phyloP scores from a whole-genome alignment of 129 eudicot species.

The Tagetes erecta region DNA sequence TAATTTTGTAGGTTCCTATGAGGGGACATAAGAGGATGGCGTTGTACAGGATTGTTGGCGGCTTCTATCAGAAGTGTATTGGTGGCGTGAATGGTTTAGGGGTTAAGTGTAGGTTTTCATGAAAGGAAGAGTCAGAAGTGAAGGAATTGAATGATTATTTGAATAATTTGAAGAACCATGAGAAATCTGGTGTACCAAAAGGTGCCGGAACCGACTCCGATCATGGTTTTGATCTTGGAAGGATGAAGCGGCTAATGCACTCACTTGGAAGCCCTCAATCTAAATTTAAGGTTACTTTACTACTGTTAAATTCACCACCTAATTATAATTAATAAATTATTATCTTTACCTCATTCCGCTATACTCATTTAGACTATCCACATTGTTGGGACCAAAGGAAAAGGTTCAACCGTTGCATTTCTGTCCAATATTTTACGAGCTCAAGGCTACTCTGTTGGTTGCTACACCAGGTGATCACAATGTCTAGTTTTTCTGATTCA shows the following conservation, averaged over 20 bases:
- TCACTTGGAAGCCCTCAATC: constrained; percentile 84
- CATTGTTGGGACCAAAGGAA: constrained; percentile 97
- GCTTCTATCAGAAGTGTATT: constrained; percentile 3
- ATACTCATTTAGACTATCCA: constrained; percentile 81
- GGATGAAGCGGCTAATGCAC: constrained; percentile 77
- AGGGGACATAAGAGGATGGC: constrained; percentile 17
- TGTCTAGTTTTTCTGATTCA: neutral
- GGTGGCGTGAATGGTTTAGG: constrained; percentile 14
- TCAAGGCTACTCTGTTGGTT: constrained; percentile 84
- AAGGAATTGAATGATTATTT: constrained; percentile 60
- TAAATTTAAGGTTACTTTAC: constrained; percentile 85
- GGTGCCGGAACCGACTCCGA: constrained; percentile 90
- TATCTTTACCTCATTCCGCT: too few species aligned
- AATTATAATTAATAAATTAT: too few species aligned
- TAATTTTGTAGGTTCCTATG: neutral
- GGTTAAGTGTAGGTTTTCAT: constrained; percentile 38
- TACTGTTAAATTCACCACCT: too few species aligned
- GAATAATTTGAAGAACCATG: constrained; percentile 77
- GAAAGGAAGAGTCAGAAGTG: constrained; percentile 47
- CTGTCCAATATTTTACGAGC: constrained; percentile 81
- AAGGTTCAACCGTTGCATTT: constrained; percentile 94
- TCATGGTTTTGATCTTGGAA: constrained; percentile 89
- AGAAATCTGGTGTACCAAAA: constrained; percentile 81
- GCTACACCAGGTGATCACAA: constrained; percentile 70
- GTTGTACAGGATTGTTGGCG: neutral